These are phyloP conservation scores for Entoloma clypeatum DNA, from an alignment of 1,284 basidiomycete species.

Conservation along the genomic window DNA sequence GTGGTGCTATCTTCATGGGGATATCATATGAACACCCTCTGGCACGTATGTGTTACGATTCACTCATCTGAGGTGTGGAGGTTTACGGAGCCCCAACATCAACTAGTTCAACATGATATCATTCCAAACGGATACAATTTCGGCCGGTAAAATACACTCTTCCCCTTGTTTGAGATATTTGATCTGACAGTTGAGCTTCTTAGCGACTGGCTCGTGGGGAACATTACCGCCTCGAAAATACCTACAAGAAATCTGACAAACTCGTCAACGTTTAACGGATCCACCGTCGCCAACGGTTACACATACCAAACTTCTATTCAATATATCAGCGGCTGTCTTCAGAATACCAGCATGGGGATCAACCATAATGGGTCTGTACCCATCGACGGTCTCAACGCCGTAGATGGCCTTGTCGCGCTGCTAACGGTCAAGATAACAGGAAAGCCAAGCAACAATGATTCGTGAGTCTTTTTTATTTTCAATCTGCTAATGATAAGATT, in stretches of 20 bases:
- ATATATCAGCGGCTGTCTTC: conserved; percentile 67
- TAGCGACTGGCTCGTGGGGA: conserved; percentile 81
- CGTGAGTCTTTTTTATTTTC: conserved; percentile 14
- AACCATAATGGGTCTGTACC: conserved; percentile 74
- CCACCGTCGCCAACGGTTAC: conserved; percentile 55
- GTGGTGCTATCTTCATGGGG: conserved; percentile 83
- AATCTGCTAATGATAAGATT: neutral
- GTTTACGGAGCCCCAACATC: conserved; percentile 4
- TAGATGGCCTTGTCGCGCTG: conserved; percentile 85
- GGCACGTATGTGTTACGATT: conserved; percentile 35
- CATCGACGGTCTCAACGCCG: conserved; percentile 55
- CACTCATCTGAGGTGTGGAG: conserved; percentile 2
- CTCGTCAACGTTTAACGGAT: conserved; percentile 51
- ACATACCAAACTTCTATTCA: conserved; percentile 67
- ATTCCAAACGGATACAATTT: conserved; percentile 45
- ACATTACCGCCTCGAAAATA: conserved; percentile 61
- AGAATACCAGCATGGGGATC: conserved; percentile 68
- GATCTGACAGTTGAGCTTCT: conserved; percentile 1
- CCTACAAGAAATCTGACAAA: conserved; percentile 57
- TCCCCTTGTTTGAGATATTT: neutral
- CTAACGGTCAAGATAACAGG: conserved; percentile 68
- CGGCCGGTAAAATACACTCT: conserved; percentile 32
- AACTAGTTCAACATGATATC: conserved; percentile 41
- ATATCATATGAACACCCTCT: conserved; percentile 72
- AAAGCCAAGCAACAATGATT: conserved; percentile 8